A percentile compares a stretch with the other conserved stretches of the same genome.
Conservation (phyloP, 2,329 filamentous ascomycete species). For the Emmonsiellopsis sp. region DNA sequence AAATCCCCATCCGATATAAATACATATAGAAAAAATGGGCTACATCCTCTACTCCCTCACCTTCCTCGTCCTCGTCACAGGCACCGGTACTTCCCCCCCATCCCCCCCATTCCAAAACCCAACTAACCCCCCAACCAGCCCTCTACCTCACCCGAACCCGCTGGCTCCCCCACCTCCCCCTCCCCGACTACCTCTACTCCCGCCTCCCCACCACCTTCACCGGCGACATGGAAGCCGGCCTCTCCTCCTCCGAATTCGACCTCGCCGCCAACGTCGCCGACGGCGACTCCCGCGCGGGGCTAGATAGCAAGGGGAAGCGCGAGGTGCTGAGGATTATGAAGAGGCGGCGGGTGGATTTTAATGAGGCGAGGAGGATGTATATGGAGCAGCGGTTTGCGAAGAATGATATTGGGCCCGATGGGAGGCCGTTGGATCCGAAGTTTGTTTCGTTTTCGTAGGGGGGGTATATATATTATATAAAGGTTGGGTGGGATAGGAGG, state of each 20-base stretch:
- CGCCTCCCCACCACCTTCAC: conserved; percentile 69
- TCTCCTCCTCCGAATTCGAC: conserved; percentile 76
- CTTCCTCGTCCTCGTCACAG: conserved; percentile 60
- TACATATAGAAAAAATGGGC: conserved; percentile 44
- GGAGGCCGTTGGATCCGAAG: conserved; percentile 80
- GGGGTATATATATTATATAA: not conserved
- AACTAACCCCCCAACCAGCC: conserved; percentile 30
- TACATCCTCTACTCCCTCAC: conserved; percentile 73
- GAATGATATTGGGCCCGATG: conserved; percentile 82
- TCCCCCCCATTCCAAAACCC: conserved; percentile 6
- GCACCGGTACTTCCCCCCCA: conserved; percentile 47
- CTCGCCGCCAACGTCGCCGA: conserved; percentile 68
- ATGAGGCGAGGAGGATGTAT: conserved; percentile 78
- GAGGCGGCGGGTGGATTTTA: conserved; percentile 69
- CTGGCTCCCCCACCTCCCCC: conserved; percentile 65
- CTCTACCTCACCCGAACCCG: conserved; percentile 70
- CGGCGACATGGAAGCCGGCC: conserved; percentile 76
- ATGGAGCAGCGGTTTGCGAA: conserved; percentile 79
- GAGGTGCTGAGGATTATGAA: conserved; percentile 90
- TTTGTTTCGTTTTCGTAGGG: conserved; percentile 79
- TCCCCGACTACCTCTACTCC: conserved; percentile 61
- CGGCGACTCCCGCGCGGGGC: conserved; percentile 67
- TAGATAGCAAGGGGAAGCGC: conserved; percentile 70
- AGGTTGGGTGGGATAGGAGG: too few relatives aligned
- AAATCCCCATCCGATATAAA: not conserved